phyloP scores from a whole-genome alignment of 2,329 filamentous ascomycete species.

The Aspergillus nomiae region DNA sequence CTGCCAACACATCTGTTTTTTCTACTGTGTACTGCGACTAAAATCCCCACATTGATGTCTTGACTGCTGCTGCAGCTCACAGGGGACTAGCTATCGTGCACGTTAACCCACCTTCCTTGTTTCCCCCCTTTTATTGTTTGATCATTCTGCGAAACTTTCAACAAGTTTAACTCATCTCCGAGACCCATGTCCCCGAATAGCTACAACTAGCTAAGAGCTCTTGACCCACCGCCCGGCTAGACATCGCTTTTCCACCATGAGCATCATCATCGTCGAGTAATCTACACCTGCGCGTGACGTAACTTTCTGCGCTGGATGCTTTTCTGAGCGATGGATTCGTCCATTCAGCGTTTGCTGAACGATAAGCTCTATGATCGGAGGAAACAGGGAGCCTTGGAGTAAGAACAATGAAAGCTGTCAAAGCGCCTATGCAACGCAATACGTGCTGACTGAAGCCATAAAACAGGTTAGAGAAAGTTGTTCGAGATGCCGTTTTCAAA shows the following conservation, averaged over 20 bases:
- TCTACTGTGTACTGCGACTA: neutral
- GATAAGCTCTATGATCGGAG: constrained; percentile 99
- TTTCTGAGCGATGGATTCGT: constrained; percentile 70
- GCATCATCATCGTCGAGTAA: neutral
- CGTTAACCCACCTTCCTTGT: neutral
- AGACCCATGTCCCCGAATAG: constrained; percentile 2
- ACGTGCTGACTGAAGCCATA: constrained; percentile 10
- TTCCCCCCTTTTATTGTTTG: neutral
- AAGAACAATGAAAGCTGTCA: constrained; percentile 43
- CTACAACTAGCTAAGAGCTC: constrained; percentile 2
- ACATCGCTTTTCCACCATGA: constrained; percentile 5
- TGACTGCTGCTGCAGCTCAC: neutral
- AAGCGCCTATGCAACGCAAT: neutral
- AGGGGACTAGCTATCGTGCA: neutral
- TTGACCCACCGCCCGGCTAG: constrained; percentile 8
- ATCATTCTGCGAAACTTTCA: neutral
- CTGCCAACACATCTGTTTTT: constrained; percentile 3
- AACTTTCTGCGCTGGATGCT: constrained; percentile 22
- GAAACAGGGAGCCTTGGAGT: constrained; percentile 96
- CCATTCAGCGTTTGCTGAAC: constrained; percentile 86
- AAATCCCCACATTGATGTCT: constrained; percentile 13
- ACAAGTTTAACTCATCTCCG: neutral
- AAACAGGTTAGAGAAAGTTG: constrained; percentile 79
- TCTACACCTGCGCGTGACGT: constrained; percentile 8
- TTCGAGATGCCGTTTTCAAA: constrained; percentile 76